These are phyloP conservation scores for Aspergillus sp. DNA, from an alignment of 2,329 filamentous ascomycete species.

Conservation along the genomic window DNA sequence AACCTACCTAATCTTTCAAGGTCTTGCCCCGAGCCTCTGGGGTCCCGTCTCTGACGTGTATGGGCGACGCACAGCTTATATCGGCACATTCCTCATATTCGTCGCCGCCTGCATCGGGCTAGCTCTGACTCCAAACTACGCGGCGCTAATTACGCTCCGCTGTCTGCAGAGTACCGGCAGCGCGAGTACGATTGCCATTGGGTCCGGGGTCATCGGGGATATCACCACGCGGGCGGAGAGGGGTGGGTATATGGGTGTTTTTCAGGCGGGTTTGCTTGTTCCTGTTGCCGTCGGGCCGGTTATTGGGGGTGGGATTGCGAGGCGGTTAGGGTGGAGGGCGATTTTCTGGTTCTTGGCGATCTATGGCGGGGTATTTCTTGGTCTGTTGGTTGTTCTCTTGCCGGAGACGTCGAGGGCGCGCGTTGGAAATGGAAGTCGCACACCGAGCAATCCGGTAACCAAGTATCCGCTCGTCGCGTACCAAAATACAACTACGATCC, in stretches of 20 bases:
- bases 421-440: conserved; percentile 38
- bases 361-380: conserved; percentile 39
- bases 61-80: conserved; percentile 48
- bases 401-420: conserved; percentile 47
- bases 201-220: conserved; percentile 48
- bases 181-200: conserved; percentile 49
- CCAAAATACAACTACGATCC: conserved; percentile 14
- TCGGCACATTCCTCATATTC: conserved; percentile 46
- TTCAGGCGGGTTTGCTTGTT: conserved; percentile 43
- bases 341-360: conserved; percentile 53
- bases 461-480: conserved; percentile 10
- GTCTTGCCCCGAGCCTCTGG: conserved; percentile 48
- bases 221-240: conserved; percentile 47
- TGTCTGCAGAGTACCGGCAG: conserved; percentile 51
- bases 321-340: conserved; percentile 44
- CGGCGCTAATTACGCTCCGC: conserved; percentile 45
- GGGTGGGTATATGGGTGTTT: conserved; percentile 48
- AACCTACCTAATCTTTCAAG: conserved; percentile 52
- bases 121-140: conserved; percentile 43
- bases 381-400: conserved; percentile 36
- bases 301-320: conserved; percentile 47
- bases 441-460: background rate
- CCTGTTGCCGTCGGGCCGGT: conserved; percentile 48
- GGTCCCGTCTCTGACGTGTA: conserved; percentile 46
- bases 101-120: conserved; percentile 48